These are phyloP conservation scores for Gossypium schwendimanii DNA, from an alignment of 441 rosid species.

Conservation along the genomic window DNA sequence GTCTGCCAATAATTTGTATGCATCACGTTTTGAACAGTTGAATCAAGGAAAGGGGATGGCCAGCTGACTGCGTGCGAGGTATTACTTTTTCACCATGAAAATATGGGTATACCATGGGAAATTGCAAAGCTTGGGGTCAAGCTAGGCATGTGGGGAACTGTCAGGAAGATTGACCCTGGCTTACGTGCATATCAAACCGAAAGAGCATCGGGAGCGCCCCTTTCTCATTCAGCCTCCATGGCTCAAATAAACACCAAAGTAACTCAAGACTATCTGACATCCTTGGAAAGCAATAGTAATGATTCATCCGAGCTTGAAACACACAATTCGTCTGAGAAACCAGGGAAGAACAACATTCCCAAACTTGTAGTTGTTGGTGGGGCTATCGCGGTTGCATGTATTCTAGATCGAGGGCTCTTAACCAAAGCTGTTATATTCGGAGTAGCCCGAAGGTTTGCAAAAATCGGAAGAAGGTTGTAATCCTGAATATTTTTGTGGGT, in stretches of 20 bases:
- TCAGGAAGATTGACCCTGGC: conserved; percentile 85
- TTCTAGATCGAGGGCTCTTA: conserved; percentile 69
- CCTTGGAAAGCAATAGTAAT: conserved; percentile 30
- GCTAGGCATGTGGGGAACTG: conserved; percentile 99
- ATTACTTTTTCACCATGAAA: conserved; percentile 79
- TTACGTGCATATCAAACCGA: conserved; percentile 61
- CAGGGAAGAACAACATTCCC: conserved; percentile 49
- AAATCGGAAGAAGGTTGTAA: conserved; percentile 65
- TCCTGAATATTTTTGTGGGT: not conserved
- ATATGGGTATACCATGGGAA: conserved; percentile 96
- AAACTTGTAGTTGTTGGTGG: conserved; percentile 66
- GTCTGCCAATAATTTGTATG: not conserved
- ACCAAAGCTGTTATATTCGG: conserved; percentile 78
- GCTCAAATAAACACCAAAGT: conserved; percentile 81
- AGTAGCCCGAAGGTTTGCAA: conserved; percentile 72
- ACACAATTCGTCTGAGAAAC: conserved; percentile 30
- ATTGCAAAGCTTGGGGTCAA: conserved; percentile 88
- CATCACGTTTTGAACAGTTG: conserved; percentile 43
- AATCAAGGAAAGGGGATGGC: conserved; percentile 74
- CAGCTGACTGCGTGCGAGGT: conserved; percentile 83
- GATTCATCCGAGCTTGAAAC: conserved; percentile 26
- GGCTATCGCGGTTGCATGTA: conserved; percentile 63
- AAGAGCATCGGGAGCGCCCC: conserved; percentile 47
- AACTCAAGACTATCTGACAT: conserved; percentile 43
- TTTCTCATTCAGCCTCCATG: conserved; percentile 54